Percentiles rank a stretch among this genome's conserved stretches.
Evolutionary conservation across 2,329 filamentous ascomycete species (phyloP).

Genomic region (Ophiostoma sp.): DNA sequence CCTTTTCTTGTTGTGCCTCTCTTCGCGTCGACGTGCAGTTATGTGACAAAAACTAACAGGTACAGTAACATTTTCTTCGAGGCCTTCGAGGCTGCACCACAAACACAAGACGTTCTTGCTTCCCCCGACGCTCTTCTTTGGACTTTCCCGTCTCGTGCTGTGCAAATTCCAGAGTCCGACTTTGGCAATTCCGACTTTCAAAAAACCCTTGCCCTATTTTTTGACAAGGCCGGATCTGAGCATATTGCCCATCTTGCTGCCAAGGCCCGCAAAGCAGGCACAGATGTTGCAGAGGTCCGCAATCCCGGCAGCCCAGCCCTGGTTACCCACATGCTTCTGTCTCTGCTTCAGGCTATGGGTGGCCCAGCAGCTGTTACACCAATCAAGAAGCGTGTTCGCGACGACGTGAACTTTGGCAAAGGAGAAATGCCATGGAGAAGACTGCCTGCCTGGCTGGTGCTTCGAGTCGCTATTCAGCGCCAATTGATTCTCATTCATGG

Average conservation of each 20-base stretch:
- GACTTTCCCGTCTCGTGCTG: slow-evolving; percentile 59
- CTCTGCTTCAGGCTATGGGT: slow-evolving; percentile 58
- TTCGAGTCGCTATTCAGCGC: slow-evolving; percentile 59
- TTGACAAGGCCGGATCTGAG: slow-evolving; percentile 54
- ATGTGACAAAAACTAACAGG: too few relatives aligned
- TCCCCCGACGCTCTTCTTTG: slow-evolving; percentile 54
- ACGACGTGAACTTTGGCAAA: slow-evolving; percentile 57
- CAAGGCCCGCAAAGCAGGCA: slow-evolving; percentile 52
- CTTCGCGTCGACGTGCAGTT: too few relatives aligned
- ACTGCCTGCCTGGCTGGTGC: slow-evolving; percentile 60
- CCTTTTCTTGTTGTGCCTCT: neutral
- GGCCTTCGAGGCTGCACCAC: slow-evolving; percentile 60
- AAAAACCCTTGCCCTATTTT: slow-evolving; percentile 49
- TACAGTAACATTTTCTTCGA: slow-evolving; percentile 46
- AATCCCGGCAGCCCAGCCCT: slow-evolving; percentile 59
- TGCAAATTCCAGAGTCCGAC: slow-evolving; percentile 44
- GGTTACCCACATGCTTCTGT: slow-evolving; percentile 61
- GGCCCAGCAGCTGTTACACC: slow-evolving; percentile 36
- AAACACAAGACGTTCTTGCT: slow-evolving; percentile 53
- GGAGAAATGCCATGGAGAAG: slow-evolving; percentile 61
- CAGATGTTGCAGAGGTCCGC: slow-evolving; percentile 52
- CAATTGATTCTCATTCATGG: slow-evolving; percentile 47
- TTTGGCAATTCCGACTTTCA: slow-evolving; percentile 45
- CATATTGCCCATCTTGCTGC: slow-evolving; percentile 51
- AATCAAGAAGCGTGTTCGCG: slow-evolving; percentile 60